These are phyloP conservation scores for Rhodotorula babjevae DNA, from an alignment of 768 basidiomycete genomes.

Conservation along the genomic window DNA sequence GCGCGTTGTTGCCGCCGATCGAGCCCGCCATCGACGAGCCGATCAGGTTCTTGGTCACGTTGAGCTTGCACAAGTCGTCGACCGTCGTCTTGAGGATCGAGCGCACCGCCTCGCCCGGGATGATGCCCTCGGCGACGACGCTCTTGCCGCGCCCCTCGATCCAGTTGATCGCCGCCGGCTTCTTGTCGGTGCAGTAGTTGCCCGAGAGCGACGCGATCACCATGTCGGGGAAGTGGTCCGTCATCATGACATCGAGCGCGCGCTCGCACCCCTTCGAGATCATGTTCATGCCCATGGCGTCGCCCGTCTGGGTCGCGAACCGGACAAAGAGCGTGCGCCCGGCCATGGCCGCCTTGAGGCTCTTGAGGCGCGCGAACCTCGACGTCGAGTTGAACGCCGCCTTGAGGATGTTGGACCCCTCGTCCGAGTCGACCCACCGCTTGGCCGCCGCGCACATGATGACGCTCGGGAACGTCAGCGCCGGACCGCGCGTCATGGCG, in stretches of 20 bases:
- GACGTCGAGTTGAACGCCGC: slow-evolving; percentile 90
- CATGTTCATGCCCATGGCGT: slow-evolving; percentile 99
- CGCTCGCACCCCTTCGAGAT: slow-evolving; percentile 97
- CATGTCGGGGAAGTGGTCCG: slow-evolving; percentile 82
- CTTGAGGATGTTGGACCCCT: slow-evolving; percentile 70
- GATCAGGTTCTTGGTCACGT: slow-evolving; percentile 93
- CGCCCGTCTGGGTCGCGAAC: slow-evolving; percentile 89
- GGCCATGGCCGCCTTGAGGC: slow-evolving; percentile 81
- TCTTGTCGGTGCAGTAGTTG: slow-evolving; percentile 99
- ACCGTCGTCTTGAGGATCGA: slow-evolving; percentile 93
- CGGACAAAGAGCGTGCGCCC: slow-evolving; percentile 89
- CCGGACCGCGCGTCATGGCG: slow-evolving; percentile 98
- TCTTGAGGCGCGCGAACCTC: slow-evolving; percentile 79
- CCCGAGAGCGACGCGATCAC: slow-evolving; percentile 82
- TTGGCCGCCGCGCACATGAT: slow-evolving; percentile 74
- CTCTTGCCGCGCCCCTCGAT: slow-evolving; percentile 98
- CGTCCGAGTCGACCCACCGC: slow-evolving; percentile 76
- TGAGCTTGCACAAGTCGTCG: slow-evolving; percentile 77
- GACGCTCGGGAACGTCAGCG: slow-evolving; percentile 85
- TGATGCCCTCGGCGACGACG: slow-evolving; percentile 88
- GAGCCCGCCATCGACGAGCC: slow-evolving; percentile 97
- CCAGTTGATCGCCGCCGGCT: slow-evolving; percentile 99
- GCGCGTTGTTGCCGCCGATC: slow-evolving; percentile 98
- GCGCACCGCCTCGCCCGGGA: slow-evolving; percentile 83
- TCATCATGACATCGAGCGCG: slow-evolving; percentile 71